These are phyloP conservation scores for Rhodomyrtus psidioides DNA, from an alignment of 441 rosid species.

Conservation along the genomic window DNA sequence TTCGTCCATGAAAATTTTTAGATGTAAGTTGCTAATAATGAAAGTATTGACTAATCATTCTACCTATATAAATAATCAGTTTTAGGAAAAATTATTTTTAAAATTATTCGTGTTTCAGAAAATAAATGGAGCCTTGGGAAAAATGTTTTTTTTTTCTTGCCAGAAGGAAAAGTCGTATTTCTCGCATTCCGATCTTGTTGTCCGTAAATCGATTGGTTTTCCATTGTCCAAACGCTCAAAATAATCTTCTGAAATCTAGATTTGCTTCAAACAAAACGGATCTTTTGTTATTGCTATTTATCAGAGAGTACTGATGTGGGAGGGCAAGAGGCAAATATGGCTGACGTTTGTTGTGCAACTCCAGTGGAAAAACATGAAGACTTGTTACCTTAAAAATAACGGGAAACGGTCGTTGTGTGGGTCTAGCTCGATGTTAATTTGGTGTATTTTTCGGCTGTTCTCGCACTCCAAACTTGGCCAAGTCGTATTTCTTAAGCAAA, in stretches of 20 bases:
- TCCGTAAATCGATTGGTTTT: too few relatives aligned
- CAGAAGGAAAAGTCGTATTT: too few relatives aligned
- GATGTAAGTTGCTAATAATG: too few relatives aligned
- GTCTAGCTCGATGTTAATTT: not conserved
- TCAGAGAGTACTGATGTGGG: not conserved
- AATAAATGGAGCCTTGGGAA: too few relatives aligned
- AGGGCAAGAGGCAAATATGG: not conserved
- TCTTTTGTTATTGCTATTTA: not conserved
- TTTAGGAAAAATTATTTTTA: too few relatives aligned
- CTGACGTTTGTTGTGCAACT: not conserved
- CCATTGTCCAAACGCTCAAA: accelerated
- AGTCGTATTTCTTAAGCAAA: not conserved
- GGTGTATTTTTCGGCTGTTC: not conserved
- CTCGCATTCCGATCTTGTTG: too few relatives aligned
- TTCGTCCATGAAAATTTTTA: too few relatives aligned
- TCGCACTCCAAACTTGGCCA: not conserved
- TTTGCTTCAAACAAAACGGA: not conserved
- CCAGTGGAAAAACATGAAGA: not conserved
- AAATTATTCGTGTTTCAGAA: too few relatives aligned
- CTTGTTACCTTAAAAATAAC: not conserved
- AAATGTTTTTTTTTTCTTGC: too few relatives aligned
- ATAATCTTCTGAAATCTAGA: too few relatives aligned
- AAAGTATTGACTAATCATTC: too few relatives aligned
- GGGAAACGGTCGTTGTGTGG: not conserved
- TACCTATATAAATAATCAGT: too few relatives aligned